Base-by-base conservation (phyloP, 495 filamentous ascomycete species). In the Hyaloscypha variabilis region DNA sequence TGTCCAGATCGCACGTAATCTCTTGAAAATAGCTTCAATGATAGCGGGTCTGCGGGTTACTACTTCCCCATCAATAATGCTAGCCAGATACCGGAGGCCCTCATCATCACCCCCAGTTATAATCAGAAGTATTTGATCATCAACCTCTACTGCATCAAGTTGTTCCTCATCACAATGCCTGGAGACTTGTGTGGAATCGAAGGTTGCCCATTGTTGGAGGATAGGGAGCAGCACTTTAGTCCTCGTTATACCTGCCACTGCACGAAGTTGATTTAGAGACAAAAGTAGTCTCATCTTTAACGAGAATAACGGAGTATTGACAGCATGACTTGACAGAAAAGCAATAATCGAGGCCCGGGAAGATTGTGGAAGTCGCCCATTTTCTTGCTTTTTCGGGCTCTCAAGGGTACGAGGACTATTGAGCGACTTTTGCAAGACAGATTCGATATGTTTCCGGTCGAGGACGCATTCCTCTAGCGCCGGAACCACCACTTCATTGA, bases 391-490 rank as follows among this genome's bases (percentile, higher is more conserved):
- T 76, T 50, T 76, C 52, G 55, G 60, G 67, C 52, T 68, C 17
- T 63, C 71, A 46, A 62, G 63, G 60, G 59, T 70, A 68, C 34
- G 74, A 71, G 30, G 77, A 72, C 58, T 83, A 79, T 53, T 87
- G 81, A 25, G 93, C 67, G 1, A 78, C 75, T 78, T 80, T 57
- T 83, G 83, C n/a, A 96, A 70, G 8, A 83, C 79, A 24, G 81
- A 82, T 11, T 80, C 76, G 26, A 94, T 77, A 50, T 93, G 83
- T 36, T 78, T 83, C 6, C 83, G 76, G 72, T 97, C 93, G 23
- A 96, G 77, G 11, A 92, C 82, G 69, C 88, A 94, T 75, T 97
- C 94, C 71, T 97, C 93, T 21, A 97, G 71, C 6, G 79, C 84
- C 2, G 90, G 89, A 25, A 91, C 71, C 34, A 97, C 74, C 26